A percentile compares a stretch with the other conserved stretches of the same genome.
phyloP scores from a whole-genome alignment of 495 filamentous ascomycete genomes.

The Acidiella bohemica region DNA sequence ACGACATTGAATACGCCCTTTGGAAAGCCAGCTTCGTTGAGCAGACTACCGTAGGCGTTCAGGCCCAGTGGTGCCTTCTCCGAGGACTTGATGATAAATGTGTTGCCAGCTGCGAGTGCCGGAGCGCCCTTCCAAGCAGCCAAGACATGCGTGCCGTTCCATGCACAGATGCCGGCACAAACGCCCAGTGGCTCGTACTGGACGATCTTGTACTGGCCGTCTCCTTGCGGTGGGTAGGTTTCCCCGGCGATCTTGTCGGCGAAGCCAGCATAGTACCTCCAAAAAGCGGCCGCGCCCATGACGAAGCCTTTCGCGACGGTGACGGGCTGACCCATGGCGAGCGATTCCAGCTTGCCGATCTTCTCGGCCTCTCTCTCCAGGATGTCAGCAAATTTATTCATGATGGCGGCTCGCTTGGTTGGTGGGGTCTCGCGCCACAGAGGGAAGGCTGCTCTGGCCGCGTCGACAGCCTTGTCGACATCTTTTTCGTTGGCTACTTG shows the following conservation, averaged over 20 bases:
- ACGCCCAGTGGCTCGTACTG: conserved; percentile 30
- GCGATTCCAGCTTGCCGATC: conserved; percentile 15
- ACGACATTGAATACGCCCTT: conserved; percentile 29
- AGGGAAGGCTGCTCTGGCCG: conserved; percentile 25
- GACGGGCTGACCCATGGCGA: conserved; percentile 19
- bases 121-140: conserved; percentile 26
- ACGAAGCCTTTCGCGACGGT: conserved; percentile 9
- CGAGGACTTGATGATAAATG: conserved; percentile 28
- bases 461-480: conserved; percentile 27
- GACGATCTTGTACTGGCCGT: conserved; percentile 30
- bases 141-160: conserved; percentile 25
- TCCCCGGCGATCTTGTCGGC: conserved; percentile 19
- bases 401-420: conserved; percentile 23
- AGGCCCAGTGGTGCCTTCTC: conserved; percentile 26
- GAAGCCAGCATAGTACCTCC: conserved; percentile 19
- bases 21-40: conserved; percentile 30
- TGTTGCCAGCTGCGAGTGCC: conserved; percentile 26
- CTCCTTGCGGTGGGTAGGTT: conserved; percentile 17
- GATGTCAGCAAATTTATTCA: conserved; percentile 30
- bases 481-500: conserved; percentile 24
- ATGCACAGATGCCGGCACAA: conserved; percentile 27
- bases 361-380: conserved; percentile 28
- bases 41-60: conserved; percentile 20
- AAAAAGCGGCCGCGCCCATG: conserved; percentile 4
- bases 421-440: conserved; percentile 23